phyloP scores from a whole-genome alignment of 116 monocot species.

The Papilionanthe hybrid region DNA sequence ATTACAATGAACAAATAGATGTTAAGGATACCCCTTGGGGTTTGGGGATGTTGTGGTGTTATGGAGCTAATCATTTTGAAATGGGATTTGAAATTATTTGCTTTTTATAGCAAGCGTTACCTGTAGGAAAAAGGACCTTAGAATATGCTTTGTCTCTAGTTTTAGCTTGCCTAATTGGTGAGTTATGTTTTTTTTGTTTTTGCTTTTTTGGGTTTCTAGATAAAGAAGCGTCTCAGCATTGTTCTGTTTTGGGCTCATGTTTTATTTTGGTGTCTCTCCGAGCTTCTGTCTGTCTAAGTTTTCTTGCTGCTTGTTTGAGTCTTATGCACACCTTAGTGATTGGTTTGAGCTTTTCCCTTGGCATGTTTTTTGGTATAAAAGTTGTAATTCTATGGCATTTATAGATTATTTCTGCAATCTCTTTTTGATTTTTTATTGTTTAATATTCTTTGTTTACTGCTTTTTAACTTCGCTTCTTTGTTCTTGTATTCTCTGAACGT shows the following conservation, averaged over 20 bases:
- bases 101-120: too few species aligned
- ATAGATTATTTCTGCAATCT: background rate
- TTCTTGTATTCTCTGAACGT: background rate
- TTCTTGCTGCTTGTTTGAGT: background rate
- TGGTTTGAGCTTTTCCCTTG: background rate
- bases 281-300: background rate
- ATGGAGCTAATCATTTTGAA: background rate
- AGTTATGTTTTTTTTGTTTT: background rate
- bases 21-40: background rate
- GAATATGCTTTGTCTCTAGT: too few species aligned
- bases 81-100: background rate
- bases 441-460: background rate
- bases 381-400: background rate
- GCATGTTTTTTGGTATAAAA: background rate
- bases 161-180: background rate
- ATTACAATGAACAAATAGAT: background rate
- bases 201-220: background rate
- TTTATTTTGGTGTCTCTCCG: background rate
- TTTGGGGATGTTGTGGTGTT: background rate
- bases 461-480: background rate
- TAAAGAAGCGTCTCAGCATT: background rate
- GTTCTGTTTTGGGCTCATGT: background rate
- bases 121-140: too few species aligned
- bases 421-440: background rate
- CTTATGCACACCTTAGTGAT: background rate